These are phyloP conservation scores for Dissophora ornata DNA, from an alignment of 192 early-diverging fungal species.

Conservation along the genomic window DNA sequence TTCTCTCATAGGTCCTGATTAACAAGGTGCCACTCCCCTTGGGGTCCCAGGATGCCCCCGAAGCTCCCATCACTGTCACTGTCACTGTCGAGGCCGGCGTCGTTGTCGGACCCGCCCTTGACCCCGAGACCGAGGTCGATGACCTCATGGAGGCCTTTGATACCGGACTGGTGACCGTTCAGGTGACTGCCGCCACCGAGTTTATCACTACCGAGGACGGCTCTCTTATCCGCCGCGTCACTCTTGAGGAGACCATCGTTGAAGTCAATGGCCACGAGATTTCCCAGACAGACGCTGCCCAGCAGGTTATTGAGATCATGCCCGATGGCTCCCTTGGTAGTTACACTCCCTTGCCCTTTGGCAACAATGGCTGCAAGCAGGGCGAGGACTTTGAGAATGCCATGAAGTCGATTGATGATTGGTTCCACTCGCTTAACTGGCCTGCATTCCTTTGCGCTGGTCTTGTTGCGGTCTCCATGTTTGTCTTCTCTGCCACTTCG, in stretches of 20 bases:
- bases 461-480: constrained; percentile 26
- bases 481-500: constrained; percentile 32
- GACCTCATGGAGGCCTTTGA: constrained; percentile 63
- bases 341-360: constrained; percentile 47
- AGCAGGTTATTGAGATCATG: constrained; percentile 69
- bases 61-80: constrained; percentile 33
- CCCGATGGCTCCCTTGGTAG: constrained; percentile 54
- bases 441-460: constrained; percentile 24
- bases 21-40: constrained; percentile 63
- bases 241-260: constrained; percentile 58
- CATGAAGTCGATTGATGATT: constrained; percentile 36
- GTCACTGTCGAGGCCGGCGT: constrained; percentile 44
- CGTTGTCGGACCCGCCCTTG: constrained; percentile 51
- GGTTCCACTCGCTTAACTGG: constrained; percentile 50
- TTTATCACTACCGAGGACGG: constrained; percentile 55
- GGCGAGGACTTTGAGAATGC: constrained; percentile 16
- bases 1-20: constrained; percentile 55
- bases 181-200: constrained; percentile 61
- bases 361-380: constrained; percentile 18
- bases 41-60: constrained; percentile 49
- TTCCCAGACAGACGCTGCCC: constrained; percentile 61
- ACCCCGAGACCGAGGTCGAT: constrained; percentile 54
- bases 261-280: constrained; percentile 68
- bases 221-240: constrained; percentile 60
- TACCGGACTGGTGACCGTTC: constrained; percentile 64